Conservation (phyloP, 2,329 filamentous ascomycete species). For the Paracoccidioides lutzii region DNA sequence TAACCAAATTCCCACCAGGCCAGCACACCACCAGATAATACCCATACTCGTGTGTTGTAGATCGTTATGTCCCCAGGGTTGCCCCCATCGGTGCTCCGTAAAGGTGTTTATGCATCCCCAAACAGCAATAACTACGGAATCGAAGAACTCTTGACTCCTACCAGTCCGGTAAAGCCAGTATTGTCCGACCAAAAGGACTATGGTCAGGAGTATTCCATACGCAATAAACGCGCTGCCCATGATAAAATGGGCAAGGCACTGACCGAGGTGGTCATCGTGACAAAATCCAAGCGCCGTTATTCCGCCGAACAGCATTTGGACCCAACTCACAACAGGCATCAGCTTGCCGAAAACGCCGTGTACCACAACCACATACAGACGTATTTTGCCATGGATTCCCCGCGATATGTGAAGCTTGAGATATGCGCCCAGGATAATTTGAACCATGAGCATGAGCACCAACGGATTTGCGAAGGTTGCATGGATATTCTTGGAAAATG, state of each 20-base stretch:
- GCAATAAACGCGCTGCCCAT: conserved; percentile 96
- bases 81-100: conserved; percentile 91
- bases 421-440: conserved; percentile 73
- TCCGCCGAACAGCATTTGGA: conserved; percentile 90
- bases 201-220: conserved; percentile 77
- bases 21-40: conserved; percentile 96
- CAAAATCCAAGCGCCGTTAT: conserved; percentile 90
- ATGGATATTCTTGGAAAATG: conserved; percentile 74
- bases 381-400: conserved; percentile 66
- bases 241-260: conserved; percentile 94
- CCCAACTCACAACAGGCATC: conserved; percentile 77
- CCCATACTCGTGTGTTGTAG: conserved; percentile 99
- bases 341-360: conserved; percentile 77
- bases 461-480: conserved; percentile 65
- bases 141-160: conserved; percentile 92
- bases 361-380: conserved; percentile 54
- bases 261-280: conserved; percentile 76
- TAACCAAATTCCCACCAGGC: conserved; percentile 82
- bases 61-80: conserved; percentile 80
- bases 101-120: conserved; percentile 99
- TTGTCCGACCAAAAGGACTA: conserved; percentile 79
- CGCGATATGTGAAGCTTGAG: conserved; percentile 79
- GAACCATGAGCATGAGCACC: conserved; percentile 64
- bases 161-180: conserved; percentile 70
- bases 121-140: conserved; percentile 75